Base-by-base conservation (phyloP, 169 alveolate species). In the Neospora caninum region DNA sequence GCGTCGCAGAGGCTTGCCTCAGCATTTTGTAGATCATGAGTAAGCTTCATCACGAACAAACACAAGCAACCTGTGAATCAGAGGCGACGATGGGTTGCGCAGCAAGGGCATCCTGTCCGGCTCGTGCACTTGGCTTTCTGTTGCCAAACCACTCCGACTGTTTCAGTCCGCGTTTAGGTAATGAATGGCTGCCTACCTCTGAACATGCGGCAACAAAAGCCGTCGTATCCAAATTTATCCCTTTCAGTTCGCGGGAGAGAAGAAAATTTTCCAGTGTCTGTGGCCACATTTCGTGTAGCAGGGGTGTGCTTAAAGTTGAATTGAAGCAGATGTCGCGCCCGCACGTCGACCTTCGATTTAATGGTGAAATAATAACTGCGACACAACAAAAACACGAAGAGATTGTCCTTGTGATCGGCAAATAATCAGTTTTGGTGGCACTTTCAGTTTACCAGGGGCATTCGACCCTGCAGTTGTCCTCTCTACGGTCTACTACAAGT, bases 161-260 rank as follows among this genome's bases (percentile, higher is more conserved):
- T 0, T 78, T 69, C 82, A 49, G 58, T 49, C 58, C 22, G 22
- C 58, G 13, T 7, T 49, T 49, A 13, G 58, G 58, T 49, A 13
- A 13, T 13, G 58, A 49, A 13, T 78, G 9, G 45, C 49, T 20
- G 45, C 39, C 49, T 78, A 78, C 86, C 86, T 78, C 86, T 2
- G 86, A 78, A n/a, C 86, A 78, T 16, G 86, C 86, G 43, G 86
- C 86, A n/a, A 78, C 45, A 38, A 78, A 78, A n/a, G 43, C 42
- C 45, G 86, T 36, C 42, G 86, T 78, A 38, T 78, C 86, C 43
- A 78, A n/a, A 78, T 78, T 78, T 38, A 78, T 22, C 39, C 86
- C 86, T 36, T 20, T 6, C 86, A 78, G 39, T 16, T n/a, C 31
- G 39, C n/a, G 27, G 22, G 86, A 78, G 27, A 38, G 39, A n/a